Evolutionary conservation across 176 grass and related monocot species (phyloP), one percentile per base, ranked within the genome.

Genomic region (Triticum timopheevii): DNA sequence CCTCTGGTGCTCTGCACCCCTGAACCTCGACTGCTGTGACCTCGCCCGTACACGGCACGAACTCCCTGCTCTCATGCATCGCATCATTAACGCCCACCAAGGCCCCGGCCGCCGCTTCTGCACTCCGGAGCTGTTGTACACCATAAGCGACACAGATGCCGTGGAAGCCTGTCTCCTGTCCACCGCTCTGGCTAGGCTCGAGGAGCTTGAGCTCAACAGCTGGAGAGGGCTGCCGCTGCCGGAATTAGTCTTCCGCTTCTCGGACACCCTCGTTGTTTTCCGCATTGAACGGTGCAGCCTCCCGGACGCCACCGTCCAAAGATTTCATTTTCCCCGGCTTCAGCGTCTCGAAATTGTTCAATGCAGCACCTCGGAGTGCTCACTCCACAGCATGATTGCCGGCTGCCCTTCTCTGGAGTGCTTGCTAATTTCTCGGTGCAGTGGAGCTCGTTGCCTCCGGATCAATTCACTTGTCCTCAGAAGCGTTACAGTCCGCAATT

Each of bases 171-270:
- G 38, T 1, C 70, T 73, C 70, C 22, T 2, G 10, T 73, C 20
- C 70, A 4, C 22, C 2, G 36, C 22, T 3, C 22, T 73, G 38
- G 70, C 42, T 8, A 73, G 42, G 10, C 70, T 45, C 12, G 10
- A 73, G 19, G 70, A 73, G 70, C 70, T 73, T 35, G 2, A 8
- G 0, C 3, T 68, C 30, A 16, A 3, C 65, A 20, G 25, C 12
- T 15, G 12, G 13, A 19, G 31, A 0, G 13, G 50, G 50, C 4
- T 0, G 13, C 40, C 85, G 65, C 85, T 86, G 1, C 64, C 69
- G 19, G 70, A 82, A 40, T 61, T 56, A 16, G 82, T 82, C 77
- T 88, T 90, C 36, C 90, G 76, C 33, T 75, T 75, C 40, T 49
- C 42, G 13, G 12, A 42, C 39, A 49, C n/a, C 72, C 72, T 75